Base-by-base conservation (phyloP, 371 early-diverging fungal species). In the Mucor lusitanicus region DNA sequence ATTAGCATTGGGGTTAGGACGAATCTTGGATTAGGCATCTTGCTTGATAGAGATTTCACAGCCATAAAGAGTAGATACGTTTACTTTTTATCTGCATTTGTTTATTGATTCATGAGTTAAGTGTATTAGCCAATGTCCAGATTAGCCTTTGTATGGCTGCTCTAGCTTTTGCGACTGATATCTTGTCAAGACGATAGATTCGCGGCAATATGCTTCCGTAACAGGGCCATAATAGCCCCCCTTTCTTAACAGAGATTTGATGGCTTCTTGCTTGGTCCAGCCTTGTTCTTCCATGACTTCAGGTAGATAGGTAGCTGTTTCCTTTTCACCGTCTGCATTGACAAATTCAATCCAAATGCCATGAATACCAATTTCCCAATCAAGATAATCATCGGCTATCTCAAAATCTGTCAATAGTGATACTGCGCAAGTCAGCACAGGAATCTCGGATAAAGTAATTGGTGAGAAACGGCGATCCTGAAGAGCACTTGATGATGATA, bases 321-420 rank as follows among this genome's bases (percentile, higher is more conserved):
- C 75, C 56, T 78, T 78, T n/a, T 75, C 65, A 3, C 90, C 89
- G 30, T 83, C 67, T 33, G 74, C 57, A 4, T 73, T 67, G 48
- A 79, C 79, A 69, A 95, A 97, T 69, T 93, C 93, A 32, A 97
- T 93, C 91, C 95, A 91, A 39, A 98, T 91, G 8, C 98, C 98
- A 76, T 98, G 98, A 9, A 64, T 77, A 13, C 98, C 98, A 39
- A 95, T 72, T 76, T 90, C 90, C 98, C 98, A 97, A 75, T 97
- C 98, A 44, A 90, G 69, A 70, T 89, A 90, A 69, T 92, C 71
- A 3, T 77, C 64, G 0, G 79, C 94, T 6, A 74, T 76, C 66
- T 96, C 97, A 85, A 98, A 98, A 55, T 95, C 75, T 0, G 87
- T 88, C 63, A 98, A 74, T 40, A 97, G 76, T 6, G 96, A 96